A percentile compares a stretch with the other conserved stretches of the same genome.
phyloP scores from a whole-genome alignment of 2,329 filamentous ascomycete species.

The Trichoderma guizhouense region DNA sequence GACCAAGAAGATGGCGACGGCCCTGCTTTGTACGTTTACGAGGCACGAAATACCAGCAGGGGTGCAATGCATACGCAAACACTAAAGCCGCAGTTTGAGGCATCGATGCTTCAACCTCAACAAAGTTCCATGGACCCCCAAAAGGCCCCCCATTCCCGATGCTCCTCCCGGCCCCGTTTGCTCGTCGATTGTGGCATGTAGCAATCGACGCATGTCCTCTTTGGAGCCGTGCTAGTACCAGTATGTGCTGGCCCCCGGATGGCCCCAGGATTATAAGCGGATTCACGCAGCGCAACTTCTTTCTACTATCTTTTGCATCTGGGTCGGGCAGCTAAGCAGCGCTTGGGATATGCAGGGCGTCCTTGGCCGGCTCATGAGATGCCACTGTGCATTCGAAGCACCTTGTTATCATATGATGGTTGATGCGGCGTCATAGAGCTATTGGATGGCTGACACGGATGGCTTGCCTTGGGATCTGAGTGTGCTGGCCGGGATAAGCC shows the following conservation, averaged over 20 bases:
- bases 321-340: slow-evolving; percentile 13
- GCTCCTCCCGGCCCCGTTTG: slow-evolving; percentile 5
- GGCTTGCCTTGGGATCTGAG: background rate
- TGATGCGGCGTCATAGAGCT: background rate
- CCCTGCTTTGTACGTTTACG: slow-evolving; percentile 1
- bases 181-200: background rate
- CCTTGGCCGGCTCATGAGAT: background rate
- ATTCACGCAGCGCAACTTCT: background rate
- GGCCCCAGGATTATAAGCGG: background rate
- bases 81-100: slow-evolving; percentile 6
- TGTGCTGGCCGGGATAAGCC: background rate
- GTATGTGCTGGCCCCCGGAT: background rate
- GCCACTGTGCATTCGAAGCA: background rate
- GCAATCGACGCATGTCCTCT: background rate
- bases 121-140: slow-evolving; percentile 15
- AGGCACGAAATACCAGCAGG: background rate
- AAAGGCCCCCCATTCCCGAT: background rate
- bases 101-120: slow-evolving; percentile 12
- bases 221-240: background rate
- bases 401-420: background rate
- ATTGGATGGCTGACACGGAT: background rate
- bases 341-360: background rate
- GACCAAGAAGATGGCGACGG: background rate
- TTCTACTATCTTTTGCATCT: background rate
- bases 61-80: background rate